These are phyloP conservation scores for Penicillium atrosanguineum DNA, from an alignment of 495 filamentous ascomycete species.

Conservation along the genomic window DNA sequence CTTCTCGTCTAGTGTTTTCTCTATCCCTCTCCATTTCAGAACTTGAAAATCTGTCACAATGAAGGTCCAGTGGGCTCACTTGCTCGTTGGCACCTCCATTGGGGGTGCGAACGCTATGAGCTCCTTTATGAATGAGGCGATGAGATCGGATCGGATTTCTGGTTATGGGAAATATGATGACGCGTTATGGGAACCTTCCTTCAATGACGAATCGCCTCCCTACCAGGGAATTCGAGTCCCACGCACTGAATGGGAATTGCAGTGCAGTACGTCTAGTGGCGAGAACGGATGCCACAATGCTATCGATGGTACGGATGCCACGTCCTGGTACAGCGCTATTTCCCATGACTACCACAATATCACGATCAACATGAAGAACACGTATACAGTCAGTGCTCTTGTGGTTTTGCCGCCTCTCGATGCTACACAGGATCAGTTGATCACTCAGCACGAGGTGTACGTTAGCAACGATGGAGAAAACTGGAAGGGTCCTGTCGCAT, in stretches of 20 bases:
- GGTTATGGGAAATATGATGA: slow-evolving; percentile 4
- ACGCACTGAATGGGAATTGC: slow-evolving; percentile 7
- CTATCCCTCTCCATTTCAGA: too few species aligned
- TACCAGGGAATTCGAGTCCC: slow-evolving; percentile 3
- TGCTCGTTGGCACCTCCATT: slow-evolving; percentile 4
- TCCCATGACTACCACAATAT: neutral
- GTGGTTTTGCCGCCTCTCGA: slow-evolving; percentile 32
- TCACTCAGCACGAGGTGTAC: slow-evolving; percentile 39
- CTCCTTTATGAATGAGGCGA: slow-evolving; percentile 9
- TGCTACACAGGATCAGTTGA: slow-evolving; percentile 28
- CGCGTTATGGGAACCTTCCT: neutral
- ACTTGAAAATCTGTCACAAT: too few species aligned
- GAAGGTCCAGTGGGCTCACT: neutral
- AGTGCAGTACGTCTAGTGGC: slow-evolving; percentile 7
- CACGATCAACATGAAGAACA: slow-evolving; percentile 7
- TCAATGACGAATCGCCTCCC: slow-evolving; percentile 13
- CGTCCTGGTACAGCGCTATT: slow-evolving; percentile 16
- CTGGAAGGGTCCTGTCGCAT: slow-evolving; percentile 37
- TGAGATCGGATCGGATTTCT: slow-evolving; percentile 5
- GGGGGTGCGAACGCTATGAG: slow-evolving; percentile 5
- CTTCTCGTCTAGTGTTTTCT: too few species aligned
- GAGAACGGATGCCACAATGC: slow-evolving; percentile 8
- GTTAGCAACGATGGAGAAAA: slow-evolving; percentile 37
- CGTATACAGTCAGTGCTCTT: slow-evolving; percentile 16
- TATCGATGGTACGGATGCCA: slow-evolving; percentile 14